These are phyloP conservation scores for Anthracocystis setariae DNA, from an alignment of 1,284 basidiomycete species.

Conservation along the genomic window DNA sequence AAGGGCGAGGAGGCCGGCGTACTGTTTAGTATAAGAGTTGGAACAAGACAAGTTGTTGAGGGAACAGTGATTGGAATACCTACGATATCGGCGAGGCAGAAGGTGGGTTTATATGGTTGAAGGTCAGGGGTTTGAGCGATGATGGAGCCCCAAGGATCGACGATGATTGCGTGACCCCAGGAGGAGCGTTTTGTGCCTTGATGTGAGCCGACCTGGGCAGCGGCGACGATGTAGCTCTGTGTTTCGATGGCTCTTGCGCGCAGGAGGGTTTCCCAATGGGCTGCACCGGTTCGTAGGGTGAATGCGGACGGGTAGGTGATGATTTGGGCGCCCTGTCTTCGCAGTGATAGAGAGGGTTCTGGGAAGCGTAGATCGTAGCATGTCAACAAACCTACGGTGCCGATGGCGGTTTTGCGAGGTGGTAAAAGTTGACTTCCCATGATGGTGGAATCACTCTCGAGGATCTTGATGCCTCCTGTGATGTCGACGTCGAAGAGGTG, in stretches of 20 bases:
- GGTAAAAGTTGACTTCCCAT: constrained; percentile 67
- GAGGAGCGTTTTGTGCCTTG: constrained; percentile 57
- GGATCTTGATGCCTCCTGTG: constrained; percentile 61
- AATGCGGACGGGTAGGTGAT: constrained; percentile 72
- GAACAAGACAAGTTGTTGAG: neutral
- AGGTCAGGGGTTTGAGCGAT: constrained; percentile 63
- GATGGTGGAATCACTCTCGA: constrained; percentile 68
- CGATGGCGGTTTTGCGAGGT: constrained; percentile 66
- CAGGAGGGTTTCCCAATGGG: constrained; percentile 66
- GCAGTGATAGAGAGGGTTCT: constrained; percentile 69
- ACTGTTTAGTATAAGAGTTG: too few relatives aligned
- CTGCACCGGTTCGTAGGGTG: constrained; percentile 69
- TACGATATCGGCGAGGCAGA: constrained; percentile 62
- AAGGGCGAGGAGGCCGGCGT: too few relatives aligned
- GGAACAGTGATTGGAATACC: constrained; percentile 2
- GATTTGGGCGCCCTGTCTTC: constrained; percentile 70
- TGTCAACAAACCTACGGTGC: constrained; percentile 69
- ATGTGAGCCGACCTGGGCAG: constrained; percentile 67
- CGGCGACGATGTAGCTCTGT: constrained; percentile 68
- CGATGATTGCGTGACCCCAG: constrained; percentile 67
- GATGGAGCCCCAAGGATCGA: constrained; percentile 66
- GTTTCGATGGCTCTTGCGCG: constrained; percentile 69
- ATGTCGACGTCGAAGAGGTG: constrained; percentile 72
- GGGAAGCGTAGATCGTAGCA: constrained; percentile 73
- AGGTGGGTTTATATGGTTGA: constrained; percentile 60